Base-by-base conservation (phyloP, 345 rosid genomes). In the Arabidopsis suecica region DNA sequence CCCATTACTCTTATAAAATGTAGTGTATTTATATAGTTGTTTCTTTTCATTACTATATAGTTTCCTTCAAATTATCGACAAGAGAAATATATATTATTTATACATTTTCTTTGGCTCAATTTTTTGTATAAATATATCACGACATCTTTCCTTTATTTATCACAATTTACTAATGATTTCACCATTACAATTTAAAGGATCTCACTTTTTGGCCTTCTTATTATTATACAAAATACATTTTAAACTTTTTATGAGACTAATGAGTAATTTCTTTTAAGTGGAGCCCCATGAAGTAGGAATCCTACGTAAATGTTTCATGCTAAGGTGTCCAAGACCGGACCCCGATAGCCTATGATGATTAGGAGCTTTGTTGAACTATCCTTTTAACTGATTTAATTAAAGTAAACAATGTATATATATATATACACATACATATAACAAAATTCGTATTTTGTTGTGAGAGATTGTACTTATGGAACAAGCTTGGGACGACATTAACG, bases 281-380 rank as follows among this genome's bases (percentile, higher is more conserved):
- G 67, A 42, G 67, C 51, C 67, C 20, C 36, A 61, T 25, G 25
- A 41, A 62, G 51, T 13, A 13, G 51, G 51, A 62, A 62, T 62
- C 67, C 67, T 23, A 62, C 67, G 67, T n/a, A 62, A 62, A 62
- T 25, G 51, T 61, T 61, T 61, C 51, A 61, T 61, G 66, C 50
- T 41, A 20, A 60, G 30, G 65, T 60, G 49, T 61, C 20, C 20
- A 12, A 61, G 49, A 61, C 66, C 18, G 36, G 50, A 12, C 13
- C 51, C 37, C 20, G 22, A 41, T 6, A 12, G 47, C 23, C 16
- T 7, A 20, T 9, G 10, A 62, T 42, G 22, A 41, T 13, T 41
- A 0, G 4, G 22, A 62, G 67, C 36, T 41, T 62, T 23, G 50
- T 14, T 10, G 25, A 62, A 41, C 22, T 41, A 12, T 61, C 7